Base-by-base conservation (phyloP, 441 rosid genomes). In the Arabidopsis lyrata region DNA sequence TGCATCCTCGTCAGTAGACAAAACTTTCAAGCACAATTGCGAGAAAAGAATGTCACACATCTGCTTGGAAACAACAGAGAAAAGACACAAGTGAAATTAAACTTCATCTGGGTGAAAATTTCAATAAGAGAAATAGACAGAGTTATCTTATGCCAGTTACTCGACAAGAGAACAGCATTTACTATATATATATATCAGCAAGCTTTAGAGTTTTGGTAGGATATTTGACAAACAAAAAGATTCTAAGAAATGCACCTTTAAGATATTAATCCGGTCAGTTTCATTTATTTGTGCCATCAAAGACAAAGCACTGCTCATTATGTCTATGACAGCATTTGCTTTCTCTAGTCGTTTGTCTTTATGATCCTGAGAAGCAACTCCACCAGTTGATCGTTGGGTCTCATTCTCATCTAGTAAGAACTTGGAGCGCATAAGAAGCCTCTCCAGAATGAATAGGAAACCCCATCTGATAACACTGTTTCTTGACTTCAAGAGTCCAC, bases 1-100 rank as follows among this genome's bases (percentile, higher is more conserved):
- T 72, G 86, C 78, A 72, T 73, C 83, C 34, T 81, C 81, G 70
- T 81, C 78, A 52, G 88, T 47, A 5, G 86, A 84, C 66, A 83
- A 86, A 73, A 93, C 97, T 93, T 91, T 96, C 83, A 96, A 87
- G 89, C 98, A 90, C 75, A 96, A 73, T 86, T 96, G 99, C 71
- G 97, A 91, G 88, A 96, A 93, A 55, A 96, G 84, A 77, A 96
- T 91, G 83, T 89, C 97, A 77, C 99, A 96, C 99, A 96, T 96
- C 99, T 93, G 91, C 81, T 63, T 35, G 66, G 74, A 59, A 80
- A 62, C 75, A 63, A 73, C 72, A 67, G 20, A 73, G 31, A 61
- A 57, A 58, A 65, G 29, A 47, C 27, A 69, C 29, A 59, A 20
- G 54, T 35, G 36, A 41, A 57, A 13, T 74, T 50, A 50, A 59